phyloP scores from a whole-genome alignment of 2,329 filamentous ascomycete genomes.

The Chrysosphaeria jannelii region DNA sequence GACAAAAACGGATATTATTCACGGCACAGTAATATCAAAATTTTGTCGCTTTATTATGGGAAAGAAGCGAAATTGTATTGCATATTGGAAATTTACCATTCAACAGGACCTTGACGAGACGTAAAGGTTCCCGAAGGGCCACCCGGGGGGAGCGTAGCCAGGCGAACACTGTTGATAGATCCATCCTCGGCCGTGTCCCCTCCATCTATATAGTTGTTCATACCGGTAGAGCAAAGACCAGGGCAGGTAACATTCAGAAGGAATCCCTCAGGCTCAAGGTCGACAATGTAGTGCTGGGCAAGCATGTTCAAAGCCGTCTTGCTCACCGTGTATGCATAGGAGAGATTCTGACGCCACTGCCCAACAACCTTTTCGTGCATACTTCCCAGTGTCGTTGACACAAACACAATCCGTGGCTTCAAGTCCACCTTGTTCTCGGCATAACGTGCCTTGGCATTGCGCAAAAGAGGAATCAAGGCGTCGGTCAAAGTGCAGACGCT shows the following conservation, averaged over 20 bases:
- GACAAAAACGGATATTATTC: too few species aligned
- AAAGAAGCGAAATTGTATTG: too few species aligned
- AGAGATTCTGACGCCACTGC: slow-evolving; percentile 2
- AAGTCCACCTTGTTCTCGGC: slow-evolving; percentile 1
- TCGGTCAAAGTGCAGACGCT: slow-evolving; percentile 8
- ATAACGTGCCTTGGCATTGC: too few species aligned
- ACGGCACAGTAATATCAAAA: too few species aligned
- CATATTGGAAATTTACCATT: too few species aligned
- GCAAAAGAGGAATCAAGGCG: slow-evolving; percentile 9
- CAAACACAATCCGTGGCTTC: slow-evolving; percentile 6
- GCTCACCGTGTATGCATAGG: slow-evolving; percentile 6
- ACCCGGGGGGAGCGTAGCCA: slow-evolving; percentile 8
- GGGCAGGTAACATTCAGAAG: slow-evolving; percentile 11
- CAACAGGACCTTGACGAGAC: slow-evolving; percentile 5
- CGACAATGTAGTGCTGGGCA: slow-evolving; percentile 7
- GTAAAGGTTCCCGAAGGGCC: slow-evolving; percentile 8
- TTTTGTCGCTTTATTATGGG: too few species aligned
- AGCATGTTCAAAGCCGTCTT: slow-evolving; percentile 8
- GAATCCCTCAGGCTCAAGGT: slow-evolving; percentile 7
- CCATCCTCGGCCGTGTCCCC: slow-evolving; percentile 6
- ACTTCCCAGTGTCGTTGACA: slow-evolving; percentile 6
- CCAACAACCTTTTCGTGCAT: slow-evolving; percentile 4
- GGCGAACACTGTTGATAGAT: slow-evolving; percentile 7
- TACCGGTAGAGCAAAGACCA: slow-evolving; percentile 9
- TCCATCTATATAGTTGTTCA: slow-evolving; percentile 5